These are phyloP conservation scores for Scutellaria barbata DNA, from an alignment of 257 asterid species.

Conservation along the genomic window DNA sequence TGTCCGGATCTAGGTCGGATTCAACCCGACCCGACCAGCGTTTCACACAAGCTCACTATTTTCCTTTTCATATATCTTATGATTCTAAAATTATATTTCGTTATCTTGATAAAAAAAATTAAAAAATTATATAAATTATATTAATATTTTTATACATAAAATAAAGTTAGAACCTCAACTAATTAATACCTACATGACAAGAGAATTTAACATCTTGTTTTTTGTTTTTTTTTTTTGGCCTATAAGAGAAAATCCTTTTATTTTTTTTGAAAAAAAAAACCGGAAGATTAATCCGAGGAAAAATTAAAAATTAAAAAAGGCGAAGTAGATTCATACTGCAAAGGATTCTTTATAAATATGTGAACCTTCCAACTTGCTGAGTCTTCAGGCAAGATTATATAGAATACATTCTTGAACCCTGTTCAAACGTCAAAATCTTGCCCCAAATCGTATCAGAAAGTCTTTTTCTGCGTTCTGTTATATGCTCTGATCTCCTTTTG, in stretches of 20 bases:
- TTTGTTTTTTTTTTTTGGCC: neutral
- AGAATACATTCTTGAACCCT: conserved; percentile 4
- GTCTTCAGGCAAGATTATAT: neutral
- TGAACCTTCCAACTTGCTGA: conserved; percentile 20
- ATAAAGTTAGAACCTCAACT: too few species aligned
- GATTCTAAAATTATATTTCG: too few species aligned
- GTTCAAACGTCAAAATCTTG: neutral
- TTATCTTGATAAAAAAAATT: too few species aligned
- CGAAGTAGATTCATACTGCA: conserved; percentile 2
- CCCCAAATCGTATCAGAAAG: neutral
- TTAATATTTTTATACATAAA: too few species aligned
- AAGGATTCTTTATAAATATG: conserved; percentile 7
- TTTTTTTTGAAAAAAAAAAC: neutral
- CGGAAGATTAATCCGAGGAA: conserved; percentile 21
- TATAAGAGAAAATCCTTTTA: neutral
- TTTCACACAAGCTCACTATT: too few species aligned
- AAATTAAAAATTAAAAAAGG: neutral
- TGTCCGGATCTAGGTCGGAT: too few species aligned
- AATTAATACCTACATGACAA: too few species aligned
- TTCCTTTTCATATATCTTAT: too few species aligned
- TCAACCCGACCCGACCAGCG: too few species aligned
- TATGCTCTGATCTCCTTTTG: conserved; percentile 4
- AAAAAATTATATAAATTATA: too few species aligned
- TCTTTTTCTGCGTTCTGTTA: conserved; percentile 14
- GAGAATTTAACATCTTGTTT: too few species aligned